phyloP scores from a whole-genome alignment of 345 rosid species.

The Lumnitzera racemosa region DNA sequence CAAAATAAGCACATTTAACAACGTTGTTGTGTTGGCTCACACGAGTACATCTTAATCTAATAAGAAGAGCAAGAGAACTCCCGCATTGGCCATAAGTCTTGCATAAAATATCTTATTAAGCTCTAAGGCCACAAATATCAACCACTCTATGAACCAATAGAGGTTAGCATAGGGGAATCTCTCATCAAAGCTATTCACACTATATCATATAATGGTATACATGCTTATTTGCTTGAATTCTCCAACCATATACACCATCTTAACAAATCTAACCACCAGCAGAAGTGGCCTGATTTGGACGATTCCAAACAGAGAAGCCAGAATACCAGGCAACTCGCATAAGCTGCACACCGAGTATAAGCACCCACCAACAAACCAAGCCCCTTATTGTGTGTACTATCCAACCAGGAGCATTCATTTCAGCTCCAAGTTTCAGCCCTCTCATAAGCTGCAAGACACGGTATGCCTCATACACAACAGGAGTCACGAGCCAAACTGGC shows the following conservation, averaged over 20 bases:
- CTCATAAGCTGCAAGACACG: slow-evolving; percentile 81
- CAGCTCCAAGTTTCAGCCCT: slow-evolving; percentile 69
- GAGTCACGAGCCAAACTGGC: slow-evolving; percentile 89
- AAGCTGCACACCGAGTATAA: slow-evolving; percentile 82
- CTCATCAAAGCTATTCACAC: too few relatives aligned
- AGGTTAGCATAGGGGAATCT: too few relatives aligned
- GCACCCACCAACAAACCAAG: slow-evolving; percentile 87
- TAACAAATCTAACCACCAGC: slow-evolving; percentile 14
- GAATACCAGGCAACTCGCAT: slow-evolving; percentile 99
- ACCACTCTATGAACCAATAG: too few relatives aligned
- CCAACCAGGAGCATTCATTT: slow-evolving; percentile 74
- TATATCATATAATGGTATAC: neutral
- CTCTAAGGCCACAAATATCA: too few relatives aligned
- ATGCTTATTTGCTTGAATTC: slow-evolving; percentile 12
- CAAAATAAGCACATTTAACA: too few relatives aligned
- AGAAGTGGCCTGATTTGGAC: slow-evolving; percentile 17
- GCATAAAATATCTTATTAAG: too few relatives aligned
- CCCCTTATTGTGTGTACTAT: slow-evolving; percentile 69
- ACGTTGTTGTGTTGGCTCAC: too few relatives aligned
- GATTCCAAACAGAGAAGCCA: slow-evolving; percentile 48
- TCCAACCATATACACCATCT: neutral
- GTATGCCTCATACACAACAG: slow-evolving; percentile 80
- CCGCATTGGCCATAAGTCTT: too few relatives aligned
- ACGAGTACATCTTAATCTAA: too few relatives aligned
- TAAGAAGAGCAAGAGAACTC: too few relatives aligned